A percentile compares a stretch with the other conserved stretches of the same genome.
phyloP scores from a whole-genome alignment of 306 rosid species.

The Potentilla sterilis region DNA sequence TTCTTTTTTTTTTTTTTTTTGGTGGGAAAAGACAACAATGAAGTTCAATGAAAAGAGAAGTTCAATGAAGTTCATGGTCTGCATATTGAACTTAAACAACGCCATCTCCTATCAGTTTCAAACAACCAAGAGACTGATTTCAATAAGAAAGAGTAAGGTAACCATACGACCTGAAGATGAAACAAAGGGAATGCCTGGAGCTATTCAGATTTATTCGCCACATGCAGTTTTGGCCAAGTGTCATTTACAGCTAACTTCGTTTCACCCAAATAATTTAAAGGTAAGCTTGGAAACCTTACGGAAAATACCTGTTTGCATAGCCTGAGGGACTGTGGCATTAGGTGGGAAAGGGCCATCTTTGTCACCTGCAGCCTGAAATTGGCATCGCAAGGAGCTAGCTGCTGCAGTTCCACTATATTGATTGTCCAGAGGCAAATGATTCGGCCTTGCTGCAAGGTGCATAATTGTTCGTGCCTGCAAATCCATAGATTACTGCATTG shows the following conservation, averaged over 20 bases:
- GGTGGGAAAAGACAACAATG: not conserved
- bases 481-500: constrained; percentile 44
- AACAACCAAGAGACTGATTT: not conserved
- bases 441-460: constrained; percentile 83
- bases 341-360: constrained; percentile 47
- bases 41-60: no score
- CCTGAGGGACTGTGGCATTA: constrained; percentile 48
- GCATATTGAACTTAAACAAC: not conserved
- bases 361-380: constrained; percentile 41
- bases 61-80: not conserved
- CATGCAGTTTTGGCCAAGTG: constrained; percentile 10
- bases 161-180: not conserved
- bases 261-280: constrained; percentile 12
- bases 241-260: constrained; percentile 6
- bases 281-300: constrained; percentile 15
- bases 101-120: not conserved
- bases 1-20: not conserved
- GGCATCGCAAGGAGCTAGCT: constrained; percentile 51
- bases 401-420: constrained; percentile 45
- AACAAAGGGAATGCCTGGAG: constrained; percentile 8
- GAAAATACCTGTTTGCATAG: constrained; percentile 65
- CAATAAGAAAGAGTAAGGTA: not conserved
- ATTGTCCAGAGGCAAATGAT: constrained; percentile 47
- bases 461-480: constrained; percentile 90
- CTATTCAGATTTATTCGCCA: constrained; percentile 10